These are phyloP conservation scores for Zea mays DNA, from an alignment of 176 grass and related monocot species.

Conservation along the genomic window DNA sequence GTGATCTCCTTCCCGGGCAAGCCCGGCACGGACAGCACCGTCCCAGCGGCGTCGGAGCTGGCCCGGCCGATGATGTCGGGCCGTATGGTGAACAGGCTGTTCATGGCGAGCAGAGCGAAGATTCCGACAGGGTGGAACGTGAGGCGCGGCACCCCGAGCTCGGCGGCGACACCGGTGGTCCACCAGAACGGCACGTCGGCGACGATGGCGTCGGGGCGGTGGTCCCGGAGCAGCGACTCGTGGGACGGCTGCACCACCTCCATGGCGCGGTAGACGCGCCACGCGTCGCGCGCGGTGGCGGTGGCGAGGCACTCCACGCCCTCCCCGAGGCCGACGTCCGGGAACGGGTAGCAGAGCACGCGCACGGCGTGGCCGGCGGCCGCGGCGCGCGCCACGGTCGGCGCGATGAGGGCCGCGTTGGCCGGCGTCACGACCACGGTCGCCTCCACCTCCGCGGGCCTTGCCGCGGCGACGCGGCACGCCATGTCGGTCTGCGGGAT, in stretches of 20 bases:
- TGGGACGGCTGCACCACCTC: conserved; percentile 46
- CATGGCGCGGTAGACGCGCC: conserved; percentile 54
- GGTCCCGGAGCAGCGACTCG: conserved; percentile 49
- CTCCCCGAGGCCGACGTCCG: conserved; percentile 51
- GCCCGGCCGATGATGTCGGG: conserved; percentile 31
- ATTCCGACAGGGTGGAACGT: conserved; percentile 67
- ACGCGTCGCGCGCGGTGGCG: conserved; percentile 35
- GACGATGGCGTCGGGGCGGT: conserved; percentile 65
- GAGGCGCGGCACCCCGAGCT: conserved; percentile 59
- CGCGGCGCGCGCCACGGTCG: conserved; percentile 28
- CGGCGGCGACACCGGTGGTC: conserved; percentile 49
- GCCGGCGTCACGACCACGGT: conserved; percentile 62
- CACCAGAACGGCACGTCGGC: conserved; percentile 61
- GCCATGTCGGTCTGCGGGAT: conserved; percentile 73
- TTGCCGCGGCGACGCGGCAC: conserved; percentile 44
- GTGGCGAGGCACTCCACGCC: conserved; percentile 57
- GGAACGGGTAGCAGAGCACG: conserved; percentile 58
- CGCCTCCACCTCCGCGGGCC: conserved; percentile 31
- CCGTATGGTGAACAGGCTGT: conserved; percentile 50
- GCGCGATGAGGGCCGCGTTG: conserved; percentile 48
- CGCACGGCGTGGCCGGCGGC: conserved; percentile 31
- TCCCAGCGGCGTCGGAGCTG: neutral
- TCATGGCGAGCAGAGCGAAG: conserved; percentile 67
- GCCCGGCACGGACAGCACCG: conserved; percentile 39
- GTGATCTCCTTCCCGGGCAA: conserved; percentile 53